Percentiles rank a stretch among this genome's conserved stretches.
phyloP scores from a whole-genome alignment of 2,329 filamentous ascomycete genomes.

The Xylariales sp. region DNA sequence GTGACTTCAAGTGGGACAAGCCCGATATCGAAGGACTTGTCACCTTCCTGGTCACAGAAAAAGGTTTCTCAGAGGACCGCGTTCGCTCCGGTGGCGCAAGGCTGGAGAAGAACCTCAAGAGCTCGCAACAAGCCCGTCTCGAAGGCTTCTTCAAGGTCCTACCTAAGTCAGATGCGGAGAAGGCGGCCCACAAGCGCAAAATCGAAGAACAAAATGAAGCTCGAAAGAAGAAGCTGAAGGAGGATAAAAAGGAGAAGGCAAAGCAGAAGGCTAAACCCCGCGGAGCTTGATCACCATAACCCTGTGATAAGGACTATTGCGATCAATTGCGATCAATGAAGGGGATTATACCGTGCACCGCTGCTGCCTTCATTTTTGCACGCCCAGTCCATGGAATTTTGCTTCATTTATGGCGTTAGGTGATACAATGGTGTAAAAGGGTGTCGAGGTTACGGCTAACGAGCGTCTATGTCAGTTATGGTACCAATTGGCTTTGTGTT shows the following conservation, averaged over 20 bases:
- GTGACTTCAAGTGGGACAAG: slow-evolving; percentile 97
- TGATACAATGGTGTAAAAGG: too few species aligned
- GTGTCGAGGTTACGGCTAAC: too few species aligned
- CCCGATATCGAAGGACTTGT: slow-evolving; percentile 88
- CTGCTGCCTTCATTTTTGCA: too few species aligned
- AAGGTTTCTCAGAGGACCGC: slow-evolving; percentile 94
- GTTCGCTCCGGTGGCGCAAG: slow-evolving; percentile 75
- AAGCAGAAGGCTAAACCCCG: slow-evolving; percentile 84
- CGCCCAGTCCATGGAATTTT: too few species aligned
- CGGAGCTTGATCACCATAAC: slow-evolving; percentile 39
- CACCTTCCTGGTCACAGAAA: slow-evolving; percentile 85
- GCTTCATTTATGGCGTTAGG: too few species aligned
- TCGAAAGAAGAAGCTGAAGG: slow-evolving; percentile 93
- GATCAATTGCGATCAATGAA: too few species aligned
- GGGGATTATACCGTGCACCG: too few species aligned
- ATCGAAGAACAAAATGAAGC: slow-evolving; percentile 87
- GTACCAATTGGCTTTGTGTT: too few species aligned
- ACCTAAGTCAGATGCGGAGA: slow-evolving; percentile 82
- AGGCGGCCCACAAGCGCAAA: slow-evolving; percentile 84
- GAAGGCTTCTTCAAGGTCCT: slow-evolving; percentile 97
- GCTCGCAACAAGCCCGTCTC: slow-evolving; percentile 81
- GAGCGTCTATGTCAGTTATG: too few species aligned
- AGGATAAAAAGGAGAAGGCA: slow-evolving; percentile 93
- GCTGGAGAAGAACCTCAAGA: slow-evolving; percentile 87
- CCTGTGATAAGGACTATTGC: too few species aligned